Base-by-base conservation (phyloP, 805 yeast species). In the Dipodascopsis uninucleata region DNA sequence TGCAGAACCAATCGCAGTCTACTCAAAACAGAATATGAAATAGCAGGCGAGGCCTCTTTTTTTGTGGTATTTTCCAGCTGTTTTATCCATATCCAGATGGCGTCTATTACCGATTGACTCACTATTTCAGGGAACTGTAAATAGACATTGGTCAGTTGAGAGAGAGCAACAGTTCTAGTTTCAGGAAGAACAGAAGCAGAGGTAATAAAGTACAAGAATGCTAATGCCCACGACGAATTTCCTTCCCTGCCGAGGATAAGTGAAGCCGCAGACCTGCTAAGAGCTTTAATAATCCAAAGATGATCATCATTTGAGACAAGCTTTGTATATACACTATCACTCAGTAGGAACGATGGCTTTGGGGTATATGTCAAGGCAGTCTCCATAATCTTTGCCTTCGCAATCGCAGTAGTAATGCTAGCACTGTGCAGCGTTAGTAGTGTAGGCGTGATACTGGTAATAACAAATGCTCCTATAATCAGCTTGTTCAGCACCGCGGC, bases 391-490 rank as follows among this genome's bases (percentile, higher is more conserved):
- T 36, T 36, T 7, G 57, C 14, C 31, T 41, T 46, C n/a, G 34
- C 17, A 12, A 41, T 7, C 5, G 29, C 16, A 24, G 35, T n/a
- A 3, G 60, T 58, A 4, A 61, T 61, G 4, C 58, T 58, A 8
- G 65, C 55, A 2, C 46, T 50, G 12, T 55, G 54, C 5, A 42
- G 28, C 2, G 21, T 22, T 7, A 25, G 34, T 7, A 71, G 26
- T 2, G 54, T 38, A 45, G 46, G 42, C 33, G 56, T 53, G 21
- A 60, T 29, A 48, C 56, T 49, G 48, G 69, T 52, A 2, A 74
- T 63, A 2, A 80, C 79, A 58, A 76, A 80, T 2, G 81, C 78
- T 39, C 77, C 73, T 2, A 73, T 63, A 14, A 81, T 71, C 7
- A 75, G 67, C 60, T 77, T 73, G 61, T 70, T 74, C 33, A 77